Evolutionary conservation across 306 rosid species (phyloP), one percentile per base, ranked within the genome.

Genomic region (Myrica gale): DNA sequence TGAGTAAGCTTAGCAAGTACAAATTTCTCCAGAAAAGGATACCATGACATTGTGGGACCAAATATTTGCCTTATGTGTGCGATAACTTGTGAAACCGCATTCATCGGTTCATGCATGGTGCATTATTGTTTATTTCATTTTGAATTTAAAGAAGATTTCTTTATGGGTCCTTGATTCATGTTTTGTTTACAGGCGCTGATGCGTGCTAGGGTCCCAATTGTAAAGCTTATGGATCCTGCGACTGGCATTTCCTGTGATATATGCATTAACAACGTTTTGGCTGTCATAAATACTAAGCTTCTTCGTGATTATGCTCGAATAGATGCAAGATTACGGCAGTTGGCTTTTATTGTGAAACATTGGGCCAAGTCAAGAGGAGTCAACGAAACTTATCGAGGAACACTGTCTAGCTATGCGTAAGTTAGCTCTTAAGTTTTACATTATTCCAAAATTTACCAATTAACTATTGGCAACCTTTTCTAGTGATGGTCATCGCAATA

Each of bases 311-410:
- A 95, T 78, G 97, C 89, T 52, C 82, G 73, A 47, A 85, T 95
- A 68, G 99, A 95, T 82, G 75, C 56, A 43, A 95, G 99, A 82
- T 70, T 95, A 58, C 84, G 83, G 8, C 99, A 92, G 72, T 79
- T 95, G 83, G 96, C 97, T 73, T 95, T 88, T 79, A 89, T 95
- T 58, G 90, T 95, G 57, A 95, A 95, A 84, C 92, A 95, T 79
- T 95, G 99, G 99, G 99, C 99, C 43, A 95, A 95, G 85, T 92
- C 97, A 51, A 90, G 99, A 76, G 95, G 97, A 84, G 97, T 95
- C 74, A 95, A 95, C 83, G 97, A 85, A 83, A 95, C 99, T 44
- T 95, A 95, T 82, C 99, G 92, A 51, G 99, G 99, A 78, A 95
- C 99, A 47, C 87, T 95, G 52, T 95, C 99, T 63, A 95, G 99